These are phyloP conservation scores for Fusarium acutatum DNA, from an alignment of 2,329 filamentous ascomycete genomes.

Conservation along the genomic window DNA sequence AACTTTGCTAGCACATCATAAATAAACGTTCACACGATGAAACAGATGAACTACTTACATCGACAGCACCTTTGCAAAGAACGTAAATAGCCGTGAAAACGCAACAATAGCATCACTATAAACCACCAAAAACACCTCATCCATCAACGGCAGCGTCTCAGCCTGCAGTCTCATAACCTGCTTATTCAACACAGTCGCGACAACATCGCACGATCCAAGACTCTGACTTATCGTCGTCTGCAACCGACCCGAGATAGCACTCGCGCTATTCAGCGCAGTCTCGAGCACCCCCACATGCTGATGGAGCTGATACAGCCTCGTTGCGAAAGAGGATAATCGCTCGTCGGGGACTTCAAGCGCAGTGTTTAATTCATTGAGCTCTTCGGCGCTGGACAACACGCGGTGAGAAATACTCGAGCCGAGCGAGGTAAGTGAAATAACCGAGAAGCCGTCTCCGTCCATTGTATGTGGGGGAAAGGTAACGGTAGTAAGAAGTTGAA, in stretches of 20 bases:
- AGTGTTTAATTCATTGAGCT: slow-evolving; percentile 43
- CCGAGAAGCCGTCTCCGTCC: slow-evolving; percentile 48
- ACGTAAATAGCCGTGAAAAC: slow-evolving; percentile 40
- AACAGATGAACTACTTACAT: too few species aligned
- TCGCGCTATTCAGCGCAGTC: slow-evolving; percentile 34
- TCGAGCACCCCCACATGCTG: slow-evolving; percentile 39
- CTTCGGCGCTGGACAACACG: slow-evolving; percentile 40
- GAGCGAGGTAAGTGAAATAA: slow-evolving; percentile 45
- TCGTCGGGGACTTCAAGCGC: slow-evolving; percentile 18
- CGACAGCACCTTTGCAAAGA: slow-evolving; percentile 32
- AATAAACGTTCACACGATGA: background rate
- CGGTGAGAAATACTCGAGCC: slow-evolving; percentile 45
- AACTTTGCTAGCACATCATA: background rate
- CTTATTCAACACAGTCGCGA: slow-evolving; percentile 44
- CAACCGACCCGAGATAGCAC: slow-evolving; percentile 42
- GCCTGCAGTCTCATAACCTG: slow-evolving; percentile 46
- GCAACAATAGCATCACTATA: slow-evolving; percentile 38
- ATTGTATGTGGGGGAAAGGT: slow-evolving; percentile 28
- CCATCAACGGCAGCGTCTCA: slow-evolving; percentile 34
- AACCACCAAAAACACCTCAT: slow-evolving; percentile 39
- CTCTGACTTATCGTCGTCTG: slow-evolving; percentile 42
- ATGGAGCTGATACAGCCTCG: slow-evolving; percentile 40
- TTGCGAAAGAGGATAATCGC: slow-evolving; percentile 35
- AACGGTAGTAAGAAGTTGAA: background rate
- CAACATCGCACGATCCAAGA: slow-evolving; percentile 43